phyloP scores from a whole-genome alignment of 495 filamentous ascomycete species.

The Astrothelium subdiscretum region DNA sequence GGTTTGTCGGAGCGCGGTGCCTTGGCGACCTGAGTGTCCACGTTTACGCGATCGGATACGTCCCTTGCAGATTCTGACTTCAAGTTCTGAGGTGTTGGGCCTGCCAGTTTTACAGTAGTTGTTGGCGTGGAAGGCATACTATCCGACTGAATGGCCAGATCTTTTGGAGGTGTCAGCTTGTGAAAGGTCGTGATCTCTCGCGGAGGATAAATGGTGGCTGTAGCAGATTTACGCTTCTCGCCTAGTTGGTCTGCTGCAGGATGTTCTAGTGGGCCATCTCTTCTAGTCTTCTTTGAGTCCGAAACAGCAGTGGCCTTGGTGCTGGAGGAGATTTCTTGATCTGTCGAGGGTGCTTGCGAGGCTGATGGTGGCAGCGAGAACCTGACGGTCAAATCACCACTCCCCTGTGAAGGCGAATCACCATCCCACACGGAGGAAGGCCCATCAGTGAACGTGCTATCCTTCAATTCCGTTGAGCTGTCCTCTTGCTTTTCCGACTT shows the following conservation, averaged over 20 bases:
- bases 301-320: too few species aligned
- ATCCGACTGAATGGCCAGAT: neutral
- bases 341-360: neutral
- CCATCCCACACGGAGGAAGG: neutral
- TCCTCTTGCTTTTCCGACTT: neutral
- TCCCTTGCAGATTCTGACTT: neutral
- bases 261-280: neutral
- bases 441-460: neutral
- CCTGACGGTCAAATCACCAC: neutral
- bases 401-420: neutral
- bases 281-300: neutral
- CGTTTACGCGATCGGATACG: too few species aligned
- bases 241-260: neutral
- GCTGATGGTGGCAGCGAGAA: neutral
- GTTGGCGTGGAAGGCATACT: neutral
- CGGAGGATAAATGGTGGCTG: neutral
- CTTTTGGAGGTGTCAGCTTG: neutral
- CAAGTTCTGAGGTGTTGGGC: neutral
- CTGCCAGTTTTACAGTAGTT: neutral
- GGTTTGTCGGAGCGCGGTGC: too few species aligned
- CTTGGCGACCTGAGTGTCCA: too few species aligned
- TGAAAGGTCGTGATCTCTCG: neutral
- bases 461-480: neutral
- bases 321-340: neutral
- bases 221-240: neutral